These are phyloP conservation scores for Metarhizium sp. DNA, from an alignment of 2,329 filamentous ascomycete genomes.

Conservation along the genomic window DNA sequence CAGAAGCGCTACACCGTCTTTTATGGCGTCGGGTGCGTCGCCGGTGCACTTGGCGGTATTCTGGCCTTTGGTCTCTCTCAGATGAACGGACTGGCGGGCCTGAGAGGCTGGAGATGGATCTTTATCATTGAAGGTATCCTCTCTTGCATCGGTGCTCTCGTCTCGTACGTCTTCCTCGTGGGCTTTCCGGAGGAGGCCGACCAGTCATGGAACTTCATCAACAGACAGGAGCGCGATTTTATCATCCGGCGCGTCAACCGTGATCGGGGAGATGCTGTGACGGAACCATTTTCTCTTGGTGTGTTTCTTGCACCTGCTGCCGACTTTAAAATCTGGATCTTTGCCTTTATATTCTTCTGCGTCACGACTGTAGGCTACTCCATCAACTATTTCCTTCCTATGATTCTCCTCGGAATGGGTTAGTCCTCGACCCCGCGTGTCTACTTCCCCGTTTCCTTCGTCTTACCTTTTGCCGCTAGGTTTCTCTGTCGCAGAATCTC, in stretches of 20 bases:
- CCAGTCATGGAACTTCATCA: not conserved
- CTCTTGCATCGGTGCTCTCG: not conserved
- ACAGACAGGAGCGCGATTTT: not conserved
- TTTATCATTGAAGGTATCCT: not conserved
- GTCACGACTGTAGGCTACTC: constrained; percentile 10
- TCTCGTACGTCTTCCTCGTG: not conserved
- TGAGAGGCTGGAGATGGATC: constrained; percentile 8
- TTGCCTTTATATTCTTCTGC: not conserved
- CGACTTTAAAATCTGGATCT: not conserved
- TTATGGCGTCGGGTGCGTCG: not conserved
- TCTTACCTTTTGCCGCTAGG: not conserved
- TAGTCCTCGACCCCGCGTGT: too few relatives aligned
- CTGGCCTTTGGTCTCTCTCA: not conserved
- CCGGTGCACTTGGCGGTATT: not conserved
- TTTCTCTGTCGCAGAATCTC: constrained; percentile 9
- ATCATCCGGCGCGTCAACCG: not conserved
- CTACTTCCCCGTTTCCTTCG: too few relatives aligned
- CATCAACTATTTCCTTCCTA: constrained; percentile 13
- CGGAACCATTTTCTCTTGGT: not conserved
- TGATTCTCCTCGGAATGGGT: constrained; percentile 12
- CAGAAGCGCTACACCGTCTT: constrained; percentile 7
- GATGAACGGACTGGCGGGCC: not conserved
- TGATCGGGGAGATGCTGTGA: not conserved
- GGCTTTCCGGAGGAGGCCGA: not conserved
- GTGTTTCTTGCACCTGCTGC: not conserved